These are phyloP conservation scores for Nicotiana knightiana DNA, from an alignment of 257 asterid genomes.

Conservation along the genomic window DNA sequence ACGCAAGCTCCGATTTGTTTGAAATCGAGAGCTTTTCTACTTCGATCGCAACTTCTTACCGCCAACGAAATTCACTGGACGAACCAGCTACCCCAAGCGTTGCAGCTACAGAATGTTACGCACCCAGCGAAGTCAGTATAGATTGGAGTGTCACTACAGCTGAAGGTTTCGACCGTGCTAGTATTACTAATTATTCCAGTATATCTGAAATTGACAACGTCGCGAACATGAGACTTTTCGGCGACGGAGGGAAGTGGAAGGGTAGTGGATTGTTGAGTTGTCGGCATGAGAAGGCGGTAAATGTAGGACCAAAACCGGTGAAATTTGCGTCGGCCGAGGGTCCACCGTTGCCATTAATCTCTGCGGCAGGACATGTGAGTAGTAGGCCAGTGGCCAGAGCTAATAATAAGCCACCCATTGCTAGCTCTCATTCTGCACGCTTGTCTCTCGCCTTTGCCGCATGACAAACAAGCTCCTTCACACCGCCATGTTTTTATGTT, in stretches of 20 bases:
- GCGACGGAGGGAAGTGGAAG: slow-evolving; percentile 24
- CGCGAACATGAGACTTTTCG: slow-evolving; percentile 22
- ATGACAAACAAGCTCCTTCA: slow-evolving; percentile 16
- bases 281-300: slow-evolving; percentile 81
- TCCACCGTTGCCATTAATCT: slow-evolving; percentile 20
- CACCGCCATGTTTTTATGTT: neutral
- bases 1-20: slow-evolving; percentile 83
- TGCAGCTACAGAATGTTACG: slow-evolving; percentile 66
- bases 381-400: slow-evolving; percentile 61
- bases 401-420: slow-evolving; percentile 38
- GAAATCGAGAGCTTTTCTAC: slow-evolving; percentile 86
- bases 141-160: slow-evolving; percentile 96
- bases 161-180: slow-evolving; percentile 62
- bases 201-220: slow-evolving; percentile 43
- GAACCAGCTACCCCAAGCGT: slow-evolving; percentile 71
- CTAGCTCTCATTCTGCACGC: slow-evolving; percentile 50
- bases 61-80: slow-evolving; percentile 59
- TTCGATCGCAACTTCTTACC: slow-evolving; percentile 45
- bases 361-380: slow-evolving; percentile 36
- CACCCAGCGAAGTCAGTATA: slow-evolving; percentile 85
- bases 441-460: slow-evolving; percentile 81
- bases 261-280: slow-evolving; percentile 67
- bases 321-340: slow-evolving; percentile 23
- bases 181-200: slow-evolving; percentile 49
- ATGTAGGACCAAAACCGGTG: slow-evolving; percentile 70